Evolutionary conservation across 2,329 filamentous ascomycete genomes (phyloP).

Genomic region (Sodiomyces alkalinus): DNA sequence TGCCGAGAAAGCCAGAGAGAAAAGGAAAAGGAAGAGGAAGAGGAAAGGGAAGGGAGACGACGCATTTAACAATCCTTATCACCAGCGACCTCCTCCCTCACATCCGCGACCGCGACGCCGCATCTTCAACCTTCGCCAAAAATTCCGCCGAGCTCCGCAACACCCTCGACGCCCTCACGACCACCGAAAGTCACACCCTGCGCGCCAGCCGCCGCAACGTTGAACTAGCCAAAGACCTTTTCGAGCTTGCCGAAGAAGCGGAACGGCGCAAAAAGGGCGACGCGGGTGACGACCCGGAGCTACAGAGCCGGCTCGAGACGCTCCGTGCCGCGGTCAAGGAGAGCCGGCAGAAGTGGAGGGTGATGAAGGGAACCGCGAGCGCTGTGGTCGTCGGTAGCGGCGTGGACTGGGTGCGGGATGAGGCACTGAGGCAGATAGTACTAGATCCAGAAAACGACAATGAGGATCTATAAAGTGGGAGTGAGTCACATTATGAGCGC

Average conservation of each 20-base stretch:
- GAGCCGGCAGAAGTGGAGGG: conserved; percentile 53
- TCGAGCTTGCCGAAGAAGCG: conserved; percentile 44
- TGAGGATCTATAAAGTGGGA: too few relatives aligned
- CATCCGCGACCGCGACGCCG: conserved; percentile 49
- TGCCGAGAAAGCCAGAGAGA: too few relatives aligned
- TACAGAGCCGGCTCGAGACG: conserved; percentile 38
- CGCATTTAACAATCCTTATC: too few relatives aligned
- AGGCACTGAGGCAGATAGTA: conserved; percentile 52
- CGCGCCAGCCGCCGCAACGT: conserved; percentile 44
- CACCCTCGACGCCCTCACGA: conserved; percentile 35
- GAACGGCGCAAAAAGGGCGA: conserved; percentile 36
- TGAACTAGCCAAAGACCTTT: conserved; percentile 43
- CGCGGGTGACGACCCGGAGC: conserved; percentile 34
- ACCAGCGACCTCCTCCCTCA: conserved; percentile 52
- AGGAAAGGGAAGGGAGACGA: too few relatives aligned
- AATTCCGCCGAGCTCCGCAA: conserved; percentile 37
- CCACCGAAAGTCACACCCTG: conserved; percentile 42
- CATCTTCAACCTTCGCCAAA: conserved; percentile 48
- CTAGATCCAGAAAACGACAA: conserved; percentile 51
- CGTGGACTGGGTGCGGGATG: conserved; percentile 63
- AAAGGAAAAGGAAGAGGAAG: too few relatives aligned
- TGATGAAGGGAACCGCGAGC: conserved; percentile 65
- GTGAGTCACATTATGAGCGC: too few relatives aligned
- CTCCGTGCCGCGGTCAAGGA: conserved; percentile 44
- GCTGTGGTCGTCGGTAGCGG: conserved; percentile 70